Evolutionary conservation across 2,329 filamentous ascomycete genomes (phyloP), one percentile per base, ranked within the genome.

Genomic region (Diaporthe destruens): DNA sequence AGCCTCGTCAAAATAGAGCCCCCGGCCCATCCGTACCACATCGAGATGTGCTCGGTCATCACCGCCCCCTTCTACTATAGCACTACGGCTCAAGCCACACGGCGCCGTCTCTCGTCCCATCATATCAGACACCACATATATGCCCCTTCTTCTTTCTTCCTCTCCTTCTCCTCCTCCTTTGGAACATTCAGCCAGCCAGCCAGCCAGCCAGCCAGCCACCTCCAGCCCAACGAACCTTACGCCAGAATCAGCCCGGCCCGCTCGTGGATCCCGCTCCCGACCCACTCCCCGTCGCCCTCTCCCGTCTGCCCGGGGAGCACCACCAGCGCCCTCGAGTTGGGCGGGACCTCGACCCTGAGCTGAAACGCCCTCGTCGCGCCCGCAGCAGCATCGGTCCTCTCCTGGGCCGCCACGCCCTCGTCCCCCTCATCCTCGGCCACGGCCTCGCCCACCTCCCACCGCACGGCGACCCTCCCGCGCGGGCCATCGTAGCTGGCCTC

Each of bases 401-500:
- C n/a, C n/a, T n/a, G n/a, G n/a, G 7, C 23, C 9, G 47, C 23
- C 44, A n/a, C 44, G 1, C 4, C 20, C 20, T 49, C 18, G 6
- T 49, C 44, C 20, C 7, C 54, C 9, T 49, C 55, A n/a, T n/a
- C n/a, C n/a, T n/a, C n/a, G n/a, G n/a, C n/a, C n/a, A n/a, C n/a
- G 3, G 55, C 9, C 71, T 69, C 66, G 29, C 55, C 54, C 23
- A 75, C 6, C n/a, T 55, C 55, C 74, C 74, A 75, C 51, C 63
- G 51, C 39, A 65, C 66, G n/a, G 34, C 56, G 2, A 75, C 34
- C n/a, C 16, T 18, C 34, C 75, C 75, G 39, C 69, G 70, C 44
- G 75, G 75, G 8, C 71, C 63, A 44, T 75, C 72, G 11, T 69
- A 75, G 23, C 44, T 63, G 54, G 69, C 71, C 72, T 71, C 70